These are phyloP conservation scores for Emmonsia crescens DNA, from an alignment of 2,329 filamentous ascomycete genomes.

Conservation along the genomic window DNA sequence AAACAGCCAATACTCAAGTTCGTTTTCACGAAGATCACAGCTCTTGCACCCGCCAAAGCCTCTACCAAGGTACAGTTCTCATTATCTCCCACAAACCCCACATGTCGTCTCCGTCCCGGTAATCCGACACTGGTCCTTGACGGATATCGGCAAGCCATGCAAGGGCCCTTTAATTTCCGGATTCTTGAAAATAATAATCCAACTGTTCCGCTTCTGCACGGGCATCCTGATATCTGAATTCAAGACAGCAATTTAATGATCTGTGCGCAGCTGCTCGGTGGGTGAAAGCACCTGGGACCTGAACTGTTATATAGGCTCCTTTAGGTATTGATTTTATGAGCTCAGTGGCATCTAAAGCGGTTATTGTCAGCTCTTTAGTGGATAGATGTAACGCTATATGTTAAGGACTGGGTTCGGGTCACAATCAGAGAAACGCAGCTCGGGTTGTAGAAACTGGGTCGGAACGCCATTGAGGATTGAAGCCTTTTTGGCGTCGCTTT, in stretches of 20 bases:
- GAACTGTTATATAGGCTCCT: background rate
- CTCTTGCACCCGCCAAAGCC: slow-evolving; percentile 8
- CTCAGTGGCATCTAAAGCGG: background rate
- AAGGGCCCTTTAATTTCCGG: slow-evolving; percentile 15
- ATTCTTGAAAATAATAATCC: slow-evolving; percentile 11
- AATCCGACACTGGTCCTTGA: slow-evolving; percentile 15
- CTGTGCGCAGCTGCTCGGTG: slow-evolving; percentile 19
- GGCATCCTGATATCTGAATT: slow-evolving; percentile 1
- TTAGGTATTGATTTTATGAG: background rate
- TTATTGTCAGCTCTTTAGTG: background rate
- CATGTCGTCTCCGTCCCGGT: slow-evolving; percentile 1
- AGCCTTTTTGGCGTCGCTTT: slow-evolving; percentile 1
- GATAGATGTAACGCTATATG: background rate
- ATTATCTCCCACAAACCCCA: background rate
- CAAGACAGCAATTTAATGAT: slow-evolving; percentile 15
- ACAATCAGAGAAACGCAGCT: background rate
- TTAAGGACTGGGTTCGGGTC: background rate
- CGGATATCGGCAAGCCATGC: slow-evolving; percentile 17
- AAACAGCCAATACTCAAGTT: slow-evolving; percentile 2
- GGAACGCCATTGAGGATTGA: background rate
- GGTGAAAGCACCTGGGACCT: slow-evolving; percentile 13
- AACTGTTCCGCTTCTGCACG: slow-evolving; percentile 10
- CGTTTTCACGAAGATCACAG: slow-evolving; percentile 31
- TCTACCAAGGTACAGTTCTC: background rate
- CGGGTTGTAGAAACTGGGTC: background rate